These are phyloP conservation scores for Fagus crenata DNA, from an alignment of 306 rosid genomes.

Conservation along the genomic window DNA sequence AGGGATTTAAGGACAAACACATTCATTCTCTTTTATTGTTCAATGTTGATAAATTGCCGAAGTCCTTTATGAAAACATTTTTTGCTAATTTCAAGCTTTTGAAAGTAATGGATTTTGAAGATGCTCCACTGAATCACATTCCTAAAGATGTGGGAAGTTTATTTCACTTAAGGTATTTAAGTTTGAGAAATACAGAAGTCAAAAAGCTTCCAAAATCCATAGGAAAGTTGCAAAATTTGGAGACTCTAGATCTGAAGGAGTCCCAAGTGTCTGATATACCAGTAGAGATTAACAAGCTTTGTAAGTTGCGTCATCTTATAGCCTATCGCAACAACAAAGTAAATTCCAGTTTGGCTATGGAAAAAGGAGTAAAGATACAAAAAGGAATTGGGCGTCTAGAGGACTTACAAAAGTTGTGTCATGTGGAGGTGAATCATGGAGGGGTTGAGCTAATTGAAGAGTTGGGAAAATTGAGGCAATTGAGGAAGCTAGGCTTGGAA, in stretches of 20 bases:
- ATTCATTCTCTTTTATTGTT: slow-evolving; percentile 10
- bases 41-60: not conserved
- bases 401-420: not conserved
- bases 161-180: slow-evolving; percentile 31
- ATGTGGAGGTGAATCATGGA: not conserved
- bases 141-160: slow-evolving; percentile 9
- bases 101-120: slow-evolving; percentile 18
- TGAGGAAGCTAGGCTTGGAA: not conserved
- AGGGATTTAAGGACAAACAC: not conserved
- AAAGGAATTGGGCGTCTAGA: not conserved
- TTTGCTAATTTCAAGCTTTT: slow-evolving; percentile 18
- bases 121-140: not conserved
- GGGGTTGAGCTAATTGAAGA: not conserved
- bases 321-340: not conserved
- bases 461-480: not conserved
- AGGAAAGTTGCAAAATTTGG: slow-evolving; percentile 15
- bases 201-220: slow-evolving; percentile 25
- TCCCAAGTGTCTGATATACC: not conserved
- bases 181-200: slow-evolving; percentile 12
- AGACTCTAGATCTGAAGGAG: slow-evolving; percentile 12
- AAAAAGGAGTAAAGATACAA: not conserved
- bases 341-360: not conserved
- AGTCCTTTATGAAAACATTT: not conserved
- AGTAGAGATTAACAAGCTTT: not conserved
- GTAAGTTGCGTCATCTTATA: slow-evolving; percentile 2